Evolutionary conservation across 176 grass and related monocot species (phyloP), one percentile per base, ranked within the genome.

Genomic region (Oryza brachyantha): DNA sequence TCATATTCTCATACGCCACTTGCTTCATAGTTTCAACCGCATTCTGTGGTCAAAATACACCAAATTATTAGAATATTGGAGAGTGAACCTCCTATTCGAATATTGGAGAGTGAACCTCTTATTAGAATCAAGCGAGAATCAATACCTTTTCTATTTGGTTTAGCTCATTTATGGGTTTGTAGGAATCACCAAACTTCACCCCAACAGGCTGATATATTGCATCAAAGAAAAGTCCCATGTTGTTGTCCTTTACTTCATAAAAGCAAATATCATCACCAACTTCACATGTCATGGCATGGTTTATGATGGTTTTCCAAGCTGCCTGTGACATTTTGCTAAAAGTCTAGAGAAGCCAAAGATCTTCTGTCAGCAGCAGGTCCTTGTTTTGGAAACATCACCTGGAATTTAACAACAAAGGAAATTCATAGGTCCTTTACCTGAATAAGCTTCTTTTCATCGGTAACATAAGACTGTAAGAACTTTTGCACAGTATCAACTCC

Each of bases 161-260:
- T 61, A 91, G 66, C 40, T 82, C 61, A 52, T 76, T 43, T 46
- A 82, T 42, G 12, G 81, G 65, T 50, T 77, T 91, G 81, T 91
- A 91, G 32, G n/a, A 63, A 62, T 61, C 66, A 43, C 66, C 65
- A 39, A 88, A 91, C 25, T 68, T 91, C 26, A 81, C 85, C 34
- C 89, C 89, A 63, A 91, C 89, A 82, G 81, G 78, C 6, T 68
- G 48, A 82, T 88, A 50, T 75, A 88, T 73, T 40, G 82, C 64
- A 83, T 91, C 66, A 25, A 91, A 91, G 76, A 85, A 88, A 41
- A 91, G 68, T 26, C 61, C 28, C 4, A 10, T 29, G 68, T 77
- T 26, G 0, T 10, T 34, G 13, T 62, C 77, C 75, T 61, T 66
- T 13, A 43, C 38, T 80, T 68, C 2, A 8, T 85, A 77, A 8